phyloP scores from a whole-genome alignment of 306 rosid species.

The Acacia confusa region DNA sequence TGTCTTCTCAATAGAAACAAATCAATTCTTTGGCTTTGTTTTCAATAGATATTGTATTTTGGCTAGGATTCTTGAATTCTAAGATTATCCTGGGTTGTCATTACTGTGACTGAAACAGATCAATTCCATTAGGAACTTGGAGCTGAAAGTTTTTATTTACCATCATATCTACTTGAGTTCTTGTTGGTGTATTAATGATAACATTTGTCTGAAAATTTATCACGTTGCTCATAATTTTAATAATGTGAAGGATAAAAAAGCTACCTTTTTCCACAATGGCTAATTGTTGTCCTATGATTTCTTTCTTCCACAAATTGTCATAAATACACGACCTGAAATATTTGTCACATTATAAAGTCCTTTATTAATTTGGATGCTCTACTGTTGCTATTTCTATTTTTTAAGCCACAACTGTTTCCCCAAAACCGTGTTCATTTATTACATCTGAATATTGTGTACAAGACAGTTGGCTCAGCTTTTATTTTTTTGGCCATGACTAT shows the following conservation, averaged over 20 bases:
- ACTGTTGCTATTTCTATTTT: not conserved
- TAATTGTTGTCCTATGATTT: not conserved
- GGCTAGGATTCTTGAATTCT: constrained; percentile 9
- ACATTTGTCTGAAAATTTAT: not conserved
- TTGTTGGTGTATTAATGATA: not conserved
- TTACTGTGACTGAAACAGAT: not conserved
- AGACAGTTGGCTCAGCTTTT: not conserved
- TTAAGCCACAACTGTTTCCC: not conserved
- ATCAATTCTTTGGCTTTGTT: not conserved
- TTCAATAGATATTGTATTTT: not conserved
- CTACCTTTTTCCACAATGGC: not conserved
- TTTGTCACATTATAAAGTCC: not conserved
- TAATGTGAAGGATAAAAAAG: not conserved
- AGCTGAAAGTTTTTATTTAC: constrained; percentile 2
- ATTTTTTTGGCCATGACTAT: not conserved
- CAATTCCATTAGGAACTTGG: constrained; percentile 4
- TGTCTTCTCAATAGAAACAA: not conserved
- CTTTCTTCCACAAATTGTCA: too few species aligned
- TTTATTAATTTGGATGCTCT: constrained; percentile 7
- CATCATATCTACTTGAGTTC: not conserved
- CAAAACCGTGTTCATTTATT: not conserved
- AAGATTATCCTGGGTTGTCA: not conserved
- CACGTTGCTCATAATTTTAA: constrained; percentile 7
- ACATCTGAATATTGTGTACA: not conserved
- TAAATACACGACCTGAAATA: not conserved